These are phyloP conservation scores for Ascochyta clinopodiicola DNA, from an alignment of 2,329 filamentous ascomycete species.

Conservation along the genomic window DNA sequence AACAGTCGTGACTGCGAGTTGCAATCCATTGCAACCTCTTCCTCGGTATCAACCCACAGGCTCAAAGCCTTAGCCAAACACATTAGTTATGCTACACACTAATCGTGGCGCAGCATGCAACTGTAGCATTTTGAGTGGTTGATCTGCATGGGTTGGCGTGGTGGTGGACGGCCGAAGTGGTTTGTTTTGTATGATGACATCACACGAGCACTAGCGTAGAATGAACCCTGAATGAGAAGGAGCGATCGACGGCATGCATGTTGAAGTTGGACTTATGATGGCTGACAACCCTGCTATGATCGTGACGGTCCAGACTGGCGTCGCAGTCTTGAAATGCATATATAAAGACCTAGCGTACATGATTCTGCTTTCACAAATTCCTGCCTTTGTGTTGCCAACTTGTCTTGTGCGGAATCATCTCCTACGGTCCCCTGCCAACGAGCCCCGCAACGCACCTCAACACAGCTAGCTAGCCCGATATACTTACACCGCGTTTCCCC, in stretches of 20 bases:
- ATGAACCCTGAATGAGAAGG: conserved; percentile 12
- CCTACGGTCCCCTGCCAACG: conserved; percentile 9
- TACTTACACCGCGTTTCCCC: conserved; percentile 1
- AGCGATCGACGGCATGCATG: conserved; percentile 9
- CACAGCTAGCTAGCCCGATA: conserved; percentile 8
- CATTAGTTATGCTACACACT: neutral
- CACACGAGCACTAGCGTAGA: conserved; percentile 3
- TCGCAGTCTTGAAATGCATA: conserved; percentile 6
- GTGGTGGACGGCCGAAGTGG: neutral
- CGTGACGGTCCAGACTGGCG: conserved; percentile 11
- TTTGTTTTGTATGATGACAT: conserved; percentile 10
- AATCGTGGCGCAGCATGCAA: conserved; percentile 13
- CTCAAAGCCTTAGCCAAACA: neutral
- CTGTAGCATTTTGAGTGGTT: neutral
- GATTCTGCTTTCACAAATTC: neutral
- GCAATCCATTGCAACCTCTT: neutral
- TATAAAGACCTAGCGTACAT: conserved; percentile 2
- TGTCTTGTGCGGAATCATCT: neutral
- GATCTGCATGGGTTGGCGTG: conserved; percentile 17
- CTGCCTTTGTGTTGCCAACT: neutral
- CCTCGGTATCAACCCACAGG: neutral
- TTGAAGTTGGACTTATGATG: conserved; percentile 7
- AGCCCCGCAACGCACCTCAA: conserved; percentile 16
- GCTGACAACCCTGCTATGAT: conserved; percentile 14
- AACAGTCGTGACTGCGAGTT: neutral